Conservation (phyloP, 2,329 filamentous ascomycete species). For the Fusarium tanahbumbuense region DNA sequence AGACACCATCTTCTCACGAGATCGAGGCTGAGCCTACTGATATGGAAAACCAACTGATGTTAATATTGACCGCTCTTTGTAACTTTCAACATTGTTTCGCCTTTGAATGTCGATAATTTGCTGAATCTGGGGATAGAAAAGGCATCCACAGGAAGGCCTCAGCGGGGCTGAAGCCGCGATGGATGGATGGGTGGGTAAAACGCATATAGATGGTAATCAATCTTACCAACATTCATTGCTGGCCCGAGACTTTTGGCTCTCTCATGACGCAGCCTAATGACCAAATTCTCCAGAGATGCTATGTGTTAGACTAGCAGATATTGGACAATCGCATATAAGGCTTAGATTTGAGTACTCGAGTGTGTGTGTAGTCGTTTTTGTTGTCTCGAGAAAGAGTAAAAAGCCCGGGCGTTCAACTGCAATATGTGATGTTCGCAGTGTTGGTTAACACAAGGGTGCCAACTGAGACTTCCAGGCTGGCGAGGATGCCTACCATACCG, state of each 20-base stretch:
- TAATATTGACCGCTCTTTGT: slow-evolving; percentile 28
- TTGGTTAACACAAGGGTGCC: neutral
- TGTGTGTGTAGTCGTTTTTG: neutral
- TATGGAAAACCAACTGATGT: neutral
- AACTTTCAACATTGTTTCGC: slow-evolving; percentile 1
- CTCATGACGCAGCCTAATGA: neutral
- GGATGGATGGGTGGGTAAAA: slow-evolving; percentile 21
- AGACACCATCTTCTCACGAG: slow-evolving; percentile 2
- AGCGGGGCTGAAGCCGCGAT: slow-evolving; percentile 16
- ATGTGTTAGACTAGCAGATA: neutral
- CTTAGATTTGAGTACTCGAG: neutral
- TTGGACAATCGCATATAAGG: neutral
- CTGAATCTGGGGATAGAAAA: slow-evolving; percentile 15
- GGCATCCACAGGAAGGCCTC: slow-evolving; percentile 32
- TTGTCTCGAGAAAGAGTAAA: neutral
- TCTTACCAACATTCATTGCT: neutral
- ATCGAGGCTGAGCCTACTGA: slow-evolving; percentile 21
- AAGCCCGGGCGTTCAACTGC: neutral
- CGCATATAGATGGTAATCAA: neutral
- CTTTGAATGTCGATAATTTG: slow-evolving; percentile 4
- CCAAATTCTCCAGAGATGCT: neutral
- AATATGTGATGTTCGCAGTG: neutral
- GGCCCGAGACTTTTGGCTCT: neutral
- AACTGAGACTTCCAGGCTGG: neutral
- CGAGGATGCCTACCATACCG: neutral